These are phyloP conservation scores for Bryoerythrophyllum caledonicum DNA, from an alignment of 225 moss, liverwort and hornwort species.

Conservation along the genomic window DNA sequence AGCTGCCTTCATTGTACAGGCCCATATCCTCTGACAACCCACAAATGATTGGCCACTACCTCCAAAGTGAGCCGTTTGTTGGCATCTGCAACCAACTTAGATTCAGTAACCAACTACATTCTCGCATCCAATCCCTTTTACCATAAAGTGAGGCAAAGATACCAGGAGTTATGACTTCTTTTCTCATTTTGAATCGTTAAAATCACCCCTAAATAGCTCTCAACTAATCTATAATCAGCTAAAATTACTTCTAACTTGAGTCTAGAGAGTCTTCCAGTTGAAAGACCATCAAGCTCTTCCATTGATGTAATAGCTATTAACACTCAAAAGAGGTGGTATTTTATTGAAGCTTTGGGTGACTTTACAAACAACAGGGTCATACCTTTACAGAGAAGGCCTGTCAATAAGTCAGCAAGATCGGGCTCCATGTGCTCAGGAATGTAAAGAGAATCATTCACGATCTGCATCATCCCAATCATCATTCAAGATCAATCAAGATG, in stretches of 20 bases:
- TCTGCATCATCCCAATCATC: constrained; percentile 59
- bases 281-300: too few species aligned
- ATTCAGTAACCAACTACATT: neutral
- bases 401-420: constrained; percentile 70
- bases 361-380: neutral
- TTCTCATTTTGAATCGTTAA: too few species aligned
- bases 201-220: too few species aligned
- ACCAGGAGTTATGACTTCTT: too few species aligned
- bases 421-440: constrained; percentile 74
- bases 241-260: too few species aligned
- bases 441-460: constrained; percentile 70
- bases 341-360: too few species aligned
- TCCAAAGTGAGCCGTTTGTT: constrained; percentile 62
- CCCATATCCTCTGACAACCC: constrained; percentile 60
- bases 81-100: constrained; percentile 55
- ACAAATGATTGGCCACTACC: constrained; percentile 64
- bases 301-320: too few species aligned
- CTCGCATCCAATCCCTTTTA: neutral
- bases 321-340: too few species aligned
- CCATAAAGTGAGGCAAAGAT: too few species aligned
- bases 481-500: constrained; percentile 14
- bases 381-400: constrained; percentile 93
- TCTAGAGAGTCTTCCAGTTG: too few species aligned
- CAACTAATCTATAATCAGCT: too few species aligned
- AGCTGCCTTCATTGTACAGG: constrained; percentile 39